These are phyloP conservation scores for Botrytis hyacinthi DNA, from an alignment of 2,329 filamentous ascomycete species.

Conservation along the genomic window DNA sequence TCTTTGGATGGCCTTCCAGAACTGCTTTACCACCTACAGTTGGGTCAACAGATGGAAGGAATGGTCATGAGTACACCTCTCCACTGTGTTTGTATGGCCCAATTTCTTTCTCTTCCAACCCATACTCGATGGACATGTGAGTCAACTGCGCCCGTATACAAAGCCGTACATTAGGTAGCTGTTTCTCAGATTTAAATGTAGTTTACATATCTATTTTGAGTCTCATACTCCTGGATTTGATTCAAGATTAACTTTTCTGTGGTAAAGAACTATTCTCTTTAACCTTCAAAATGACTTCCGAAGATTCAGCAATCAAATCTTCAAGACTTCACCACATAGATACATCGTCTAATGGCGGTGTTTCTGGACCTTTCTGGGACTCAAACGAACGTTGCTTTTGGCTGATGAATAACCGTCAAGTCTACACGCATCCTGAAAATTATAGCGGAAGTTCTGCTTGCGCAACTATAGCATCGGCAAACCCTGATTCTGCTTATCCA, in stretches of 20 bases:
- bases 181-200: background rate
- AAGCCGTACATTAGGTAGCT: conserved; percentile 12
- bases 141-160: background rate
- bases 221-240: background rate
- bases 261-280: background rate
- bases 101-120: background rate
- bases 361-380: conserved; percentile 20
- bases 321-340: conserved; percentile 15
- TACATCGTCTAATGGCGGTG: conserved; percentile 8
- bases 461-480: conserved; percentile 17
- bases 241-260: background rate
- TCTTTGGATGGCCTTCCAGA: background rate
- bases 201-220: background rate
- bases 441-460: conserved; percentile 20
- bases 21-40: conserved; percentile 5
- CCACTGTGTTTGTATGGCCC: background rate
- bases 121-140: background rate
- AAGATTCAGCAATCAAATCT: background rate
- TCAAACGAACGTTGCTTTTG: conserved; percentile 13
- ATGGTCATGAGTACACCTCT: background rate
- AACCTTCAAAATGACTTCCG: background rate
- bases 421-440: conserved; percentile 18
- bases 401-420: conserved; percentile 16
- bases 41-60: conserved; percentile 2
- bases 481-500: conserved; percentile 16